Base-by-base conservation (phyloP, 2,329 filamentous ascomycete species). In the Macrophomina tecta region DNA sequence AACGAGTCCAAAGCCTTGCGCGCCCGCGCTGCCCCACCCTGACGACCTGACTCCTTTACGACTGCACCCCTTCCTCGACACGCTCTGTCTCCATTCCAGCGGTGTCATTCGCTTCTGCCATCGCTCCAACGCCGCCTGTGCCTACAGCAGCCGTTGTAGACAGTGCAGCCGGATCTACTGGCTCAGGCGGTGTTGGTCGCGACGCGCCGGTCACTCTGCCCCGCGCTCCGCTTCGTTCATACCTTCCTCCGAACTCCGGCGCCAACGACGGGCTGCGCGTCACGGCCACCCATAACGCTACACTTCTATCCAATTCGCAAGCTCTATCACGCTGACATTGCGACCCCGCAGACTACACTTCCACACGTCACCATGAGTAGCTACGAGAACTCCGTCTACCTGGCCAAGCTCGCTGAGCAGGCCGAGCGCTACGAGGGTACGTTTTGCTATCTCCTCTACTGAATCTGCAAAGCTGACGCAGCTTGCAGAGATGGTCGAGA, bases 321-420 rank as follows among this genome's bases (percentile, higher is more conserved):
- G 34, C 49, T 7, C 14, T 12, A 12, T 11, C 45, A 52, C 36
- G 55, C 64, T 66, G 34, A 66, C 53, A 6, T 45, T 34, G 65
- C 49, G 56, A 53, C 14, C 38, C 38, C n/a, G 18, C 38, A 67
- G 65, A 62, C 30, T 30, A 62, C 55, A 62, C 48, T 63, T 49
- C 42, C 32, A 30, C 42, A 62, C 56, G 58, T 55, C 65, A 67
- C 65, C 49, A 67, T 67, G 65, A 56, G 64, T 65, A 53, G 61
- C 49, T 67, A 67, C 65, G 65, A 67, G 58, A 60, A 67, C 49
- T 67, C 65, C 58, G 65, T 67, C 81, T 98, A 98, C 89, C 93
- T 98, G 83, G 95, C 95, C 84, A 91, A 95, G 86, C 93, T 99
- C 82, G 98, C 95, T 88, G 95, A 98, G 92, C 95, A 99, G 90